Evolutionary conservation across 768 basidiomycete species (phyloP).

Genomic region (Filobasidium wieringae): DNA sequence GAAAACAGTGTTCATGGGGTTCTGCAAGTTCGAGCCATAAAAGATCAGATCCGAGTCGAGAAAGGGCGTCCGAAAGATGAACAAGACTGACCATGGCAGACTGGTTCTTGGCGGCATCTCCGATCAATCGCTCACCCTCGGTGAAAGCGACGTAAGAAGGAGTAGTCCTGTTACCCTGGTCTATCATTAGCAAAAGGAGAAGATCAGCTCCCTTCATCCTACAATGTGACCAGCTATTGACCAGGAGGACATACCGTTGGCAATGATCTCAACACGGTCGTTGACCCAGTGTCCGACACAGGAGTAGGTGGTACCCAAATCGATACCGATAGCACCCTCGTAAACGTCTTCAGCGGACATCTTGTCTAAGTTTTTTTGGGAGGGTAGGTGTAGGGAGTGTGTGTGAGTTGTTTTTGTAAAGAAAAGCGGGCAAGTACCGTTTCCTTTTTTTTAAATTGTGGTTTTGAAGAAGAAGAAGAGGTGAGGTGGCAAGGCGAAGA

Average conservation of each 20-base stretch:
- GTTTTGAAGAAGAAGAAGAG: too few species aligned
- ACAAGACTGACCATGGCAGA: constrained; percentile 60
- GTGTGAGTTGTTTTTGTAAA: too few species aligned
- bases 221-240: background rate
- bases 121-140: constrained; percentile 87
- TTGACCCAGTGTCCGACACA: constrained; percentile 43
- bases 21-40: constrained; percentile 35
- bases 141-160: constrained; percentile 99
- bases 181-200: constrained; percentile 5
- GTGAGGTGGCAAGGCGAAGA: too few species aligned
- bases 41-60: background rate
- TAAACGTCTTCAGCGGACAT: constrained; percentile 73
- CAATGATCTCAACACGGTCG: constrained; percentile 42
- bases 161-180: constrained; percentile 92
- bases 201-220: background rate
- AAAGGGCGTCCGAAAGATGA: background rate
- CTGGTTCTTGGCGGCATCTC: constrained; percentile 82
- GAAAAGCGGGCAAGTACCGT: too few species aligned
- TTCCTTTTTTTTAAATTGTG: too few species aligned
- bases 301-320: constrained; percentile 43
- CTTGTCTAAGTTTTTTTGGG: constrained; percentile 42
- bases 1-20: constrained; percentile 97
- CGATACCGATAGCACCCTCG: constrained; percentile 58
- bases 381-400: too few species aligned
- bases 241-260: constrained; percentile 26